phyloP scores from a whole-genome alignment of 495 filamentous ascomycete species.

The Tuber borchii region DNA sequence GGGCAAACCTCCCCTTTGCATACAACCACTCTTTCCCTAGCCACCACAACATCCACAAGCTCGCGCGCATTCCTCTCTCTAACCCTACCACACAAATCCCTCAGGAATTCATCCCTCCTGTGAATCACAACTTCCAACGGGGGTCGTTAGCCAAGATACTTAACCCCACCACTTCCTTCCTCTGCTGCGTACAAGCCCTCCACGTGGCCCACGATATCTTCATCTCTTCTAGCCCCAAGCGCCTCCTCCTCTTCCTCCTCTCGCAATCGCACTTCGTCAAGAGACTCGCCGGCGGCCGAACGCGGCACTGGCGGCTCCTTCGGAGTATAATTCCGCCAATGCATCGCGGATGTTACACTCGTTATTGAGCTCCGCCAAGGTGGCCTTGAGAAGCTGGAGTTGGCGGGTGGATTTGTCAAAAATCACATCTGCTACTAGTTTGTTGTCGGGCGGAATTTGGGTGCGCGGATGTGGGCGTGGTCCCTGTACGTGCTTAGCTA shows the following conservation, averaged over 20 bases:
- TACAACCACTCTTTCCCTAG: conserved; percentile 25
- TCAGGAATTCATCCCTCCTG: conserved; percentile 30
- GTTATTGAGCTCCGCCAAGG: conserved; percentile 25
- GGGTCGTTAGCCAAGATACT: conserved; percentile 24
- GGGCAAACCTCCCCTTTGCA: conserved; percentile 17
- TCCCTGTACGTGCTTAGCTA: conserved; percentile 23
- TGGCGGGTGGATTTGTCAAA: conserved; percentile 31
- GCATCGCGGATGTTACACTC: conserved; percentile 23
- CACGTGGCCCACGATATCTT: conserved; percentile 26
- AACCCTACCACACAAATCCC: conserved; percentile 25
- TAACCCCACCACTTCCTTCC: conserved; percentile 16
- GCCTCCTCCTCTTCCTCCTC: conserved; percentile 32
- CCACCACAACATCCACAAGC: conserved; percentile 28
- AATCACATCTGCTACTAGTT: conserved; percentile 31
- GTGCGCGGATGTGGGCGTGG: conserved; percentile 9
- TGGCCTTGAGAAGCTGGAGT: conserved; percentile 23
- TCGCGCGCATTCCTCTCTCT: conserved; percentile 31
- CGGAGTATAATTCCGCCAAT: conserved; percentile 25
- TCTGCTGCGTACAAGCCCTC: conserved; percentile 26
- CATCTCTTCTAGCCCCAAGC: conserved; percentile 14
- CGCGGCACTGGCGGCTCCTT: conserved; percentile 4
- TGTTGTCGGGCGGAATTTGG: conserved; percentile 26
- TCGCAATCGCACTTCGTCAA: conserved; percentile 20
- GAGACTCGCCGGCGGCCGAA: conserved; percentile 21
- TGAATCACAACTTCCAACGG: conserved; percentile 26